Evolutionary conservation across 805 yeast species (phyloP), one percentile per base, ranked within the genome.

Genomic region (Cyberlindnera xishuangbannaensis): DNA sequence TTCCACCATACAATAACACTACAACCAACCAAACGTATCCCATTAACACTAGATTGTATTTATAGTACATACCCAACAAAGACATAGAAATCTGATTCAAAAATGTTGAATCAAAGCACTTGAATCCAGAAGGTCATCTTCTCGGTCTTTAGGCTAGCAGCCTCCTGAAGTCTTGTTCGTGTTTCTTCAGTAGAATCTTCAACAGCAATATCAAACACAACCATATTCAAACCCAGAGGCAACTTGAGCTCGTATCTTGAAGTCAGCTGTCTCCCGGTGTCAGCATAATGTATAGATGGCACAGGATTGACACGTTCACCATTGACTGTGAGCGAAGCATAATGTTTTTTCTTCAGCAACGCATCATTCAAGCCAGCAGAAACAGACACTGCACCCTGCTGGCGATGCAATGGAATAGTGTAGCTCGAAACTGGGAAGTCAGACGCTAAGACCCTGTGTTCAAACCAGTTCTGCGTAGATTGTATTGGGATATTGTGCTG

Each of bases 381-480:
- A 4, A 75, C 51, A 5, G 68, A 59, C 28, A 75, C 51, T 1
- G 76, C 65, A 21, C 67, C 65, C 25, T 72, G 69, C 27, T 60
- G 58, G 10, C 64, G 53, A 10, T 80, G 77, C 33, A 78, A 53
- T 12, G 63, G 61, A 16, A 74, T 41, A 6, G 76, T 45, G 44
- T 61, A 69, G 9, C 67, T 60, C 13, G 59, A 50, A 2, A 62
- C 53, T 15, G 57, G 58, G 33, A 44, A 53, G 27, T 53, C 58
- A 19, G 58, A 43, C 12, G 75, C 65, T 15, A 57, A 57, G 25
- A 65, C 45, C 17, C 41, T 45, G 28, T 58, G 51, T 44, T 64
- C 67, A 41, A 64, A 64, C 53, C 62, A 51, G 30, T 56, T 55
- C 25, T 55, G 53, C 15, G 44, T 45, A 7, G 46, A 29, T 4